Percentiles rank a stretch among this genome's conserved stretches.
Evolutionary conservation across 176 grass and related monocot species (phyloP).

Genomic region (Eremochloa ophiuroides): DNA sequence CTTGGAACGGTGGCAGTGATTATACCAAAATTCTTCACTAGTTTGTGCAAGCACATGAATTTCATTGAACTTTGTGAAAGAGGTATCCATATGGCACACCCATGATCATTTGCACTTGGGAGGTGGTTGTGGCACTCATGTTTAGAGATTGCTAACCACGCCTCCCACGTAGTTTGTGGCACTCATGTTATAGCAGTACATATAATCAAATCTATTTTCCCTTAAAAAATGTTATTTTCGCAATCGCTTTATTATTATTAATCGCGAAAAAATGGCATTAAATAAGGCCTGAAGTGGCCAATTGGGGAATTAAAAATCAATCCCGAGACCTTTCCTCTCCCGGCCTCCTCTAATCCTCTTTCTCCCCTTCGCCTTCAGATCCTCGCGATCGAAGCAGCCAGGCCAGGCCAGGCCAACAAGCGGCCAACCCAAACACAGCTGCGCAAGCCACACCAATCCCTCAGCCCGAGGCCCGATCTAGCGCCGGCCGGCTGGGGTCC

Average conservation of each 20-base stretch:
- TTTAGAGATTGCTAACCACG: too few species aligned
- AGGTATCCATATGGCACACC: too few species aligned
- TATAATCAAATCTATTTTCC: too few species aligned
- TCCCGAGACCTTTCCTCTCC: not conserved
- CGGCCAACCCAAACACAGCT: not conserved
- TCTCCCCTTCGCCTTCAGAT: constrained; percentile 1
- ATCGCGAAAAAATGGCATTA: not conserved
- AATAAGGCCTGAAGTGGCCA: constrained; percentile 6
- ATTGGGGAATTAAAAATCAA: not conserved
- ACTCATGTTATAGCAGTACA: too few species aligned
- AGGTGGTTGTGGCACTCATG: not conserved
- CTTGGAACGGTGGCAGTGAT: not conserved
- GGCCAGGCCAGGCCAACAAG: not conserved
- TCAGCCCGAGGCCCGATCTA: constrained; percentile 25
- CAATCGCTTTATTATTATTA: not conserved
- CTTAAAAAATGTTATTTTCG: too few species aligned
- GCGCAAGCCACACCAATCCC: constrained; percentile 12
- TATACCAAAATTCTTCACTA: not conserved
- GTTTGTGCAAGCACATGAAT: not conserved
- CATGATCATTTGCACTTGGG: not conserved
- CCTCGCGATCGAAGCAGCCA: constrained; percentile 24
- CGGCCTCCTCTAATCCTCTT: not conserved
- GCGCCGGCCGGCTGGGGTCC: constrained; percentile 2
- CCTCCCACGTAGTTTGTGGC: not conserved
- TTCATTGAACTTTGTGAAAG: not conserved